Base-by-base conservation (phyloP, 257 asterid species). In the Ilex asprella region DNA sequence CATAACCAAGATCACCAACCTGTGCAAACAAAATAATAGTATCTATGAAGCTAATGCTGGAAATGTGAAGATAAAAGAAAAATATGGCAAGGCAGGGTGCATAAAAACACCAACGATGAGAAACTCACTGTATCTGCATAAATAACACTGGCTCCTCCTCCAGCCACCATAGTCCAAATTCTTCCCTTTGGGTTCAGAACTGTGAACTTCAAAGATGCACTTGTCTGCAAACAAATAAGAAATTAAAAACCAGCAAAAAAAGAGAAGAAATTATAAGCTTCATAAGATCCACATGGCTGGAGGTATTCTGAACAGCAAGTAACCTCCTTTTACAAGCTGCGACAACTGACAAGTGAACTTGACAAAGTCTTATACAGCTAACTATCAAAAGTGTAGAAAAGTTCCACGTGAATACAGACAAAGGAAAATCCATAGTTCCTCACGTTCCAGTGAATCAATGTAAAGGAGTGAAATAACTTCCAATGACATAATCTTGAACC, bases 151-250 rank as follows among this genome's bases (percentile, higher is more conserved):
- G 98, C 98, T 43, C 98, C 98, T 66, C 98, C 98, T 59, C 98
- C 98, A 66, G 98, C 98, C 56, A 91, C 96, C 98, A 88, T 88
- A 13, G 98, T 91, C 98, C 98, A 88, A 69, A 91, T 91, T 59
- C 98, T 77, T 49, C 98, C 98, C 77, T 76, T 84, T 31, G 96
- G 95, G 82, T 91, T 91, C 88, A 91, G 78, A 62, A 91, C 94
- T 0, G 96, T 91, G 87, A 91, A 91, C 77, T 91, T 91, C 75
- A 91, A 81, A 41, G 98, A 91, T n/a, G 98, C 95, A 78, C 97
- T 91, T 30, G 97, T 91, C 97, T 91, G 88, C 75, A 73, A 58
- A 21, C 12, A 46, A 59, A n/a, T 65, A 30, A 16, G 52, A 49
- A 50, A 21, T 21, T 21, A 21, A 21, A 21, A 21, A 21, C 27